A percentile compares a stretch with the other conserved stretches of the same genome.
Conservation (phyloP, 306 rosid species). For the Acacia confusa region DNA sequence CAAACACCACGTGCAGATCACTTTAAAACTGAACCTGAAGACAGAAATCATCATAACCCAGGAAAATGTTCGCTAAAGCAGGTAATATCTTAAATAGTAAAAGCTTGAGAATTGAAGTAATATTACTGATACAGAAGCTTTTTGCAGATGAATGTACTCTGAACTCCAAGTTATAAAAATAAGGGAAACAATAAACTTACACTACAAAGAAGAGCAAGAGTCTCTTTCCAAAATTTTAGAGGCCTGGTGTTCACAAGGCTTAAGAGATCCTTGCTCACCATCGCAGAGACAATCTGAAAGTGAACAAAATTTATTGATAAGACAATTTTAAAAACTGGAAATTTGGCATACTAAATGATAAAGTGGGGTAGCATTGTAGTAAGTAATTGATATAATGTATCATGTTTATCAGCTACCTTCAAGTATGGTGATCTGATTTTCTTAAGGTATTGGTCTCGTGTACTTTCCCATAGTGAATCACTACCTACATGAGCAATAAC, state of each 20-base stretch:
- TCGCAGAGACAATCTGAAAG: slow-evolving; percentile 88
- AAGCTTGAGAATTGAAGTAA: neutral
- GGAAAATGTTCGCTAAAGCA: neutral
- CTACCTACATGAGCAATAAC: slow-evolving; percentile 94
- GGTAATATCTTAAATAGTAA: neutral
- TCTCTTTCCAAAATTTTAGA: slow-evolving; percentile 95
- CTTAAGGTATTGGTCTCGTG: slow-evolving; percentile 91
- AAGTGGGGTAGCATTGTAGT: slow-evolving; percentile 1
- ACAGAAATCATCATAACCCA: neutral
- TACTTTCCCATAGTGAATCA: slow-evolving; percentile 87
- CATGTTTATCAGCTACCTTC: slow-evolving; percentile 57
- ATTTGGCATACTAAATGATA: neutral
- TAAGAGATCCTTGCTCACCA: slow-evolving; percentile 95
- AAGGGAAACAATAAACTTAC: slow-evolving; percentile 55
- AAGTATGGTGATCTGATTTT: slow-evolving; percentile 74
- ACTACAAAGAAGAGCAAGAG: slow-evolving; percentile 98
- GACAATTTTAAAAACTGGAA: neutral
- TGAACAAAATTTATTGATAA: slow-evolving; percentile 29
- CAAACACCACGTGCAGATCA: neutral
- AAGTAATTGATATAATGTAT: slow-evolving; percentile 20
- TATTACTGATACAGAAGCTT: neutral
- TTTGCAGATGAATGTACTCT: neutral
- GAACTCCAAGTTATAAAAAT: neutral
- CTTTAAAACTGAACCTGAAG: neutral
- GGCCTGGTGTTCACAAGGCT: slow-evolving; percentile 97